Conservation (phyloP, 2,329 filamentous ascomycete genomes). For the Sclerotiophoma versabilis region DNA sequence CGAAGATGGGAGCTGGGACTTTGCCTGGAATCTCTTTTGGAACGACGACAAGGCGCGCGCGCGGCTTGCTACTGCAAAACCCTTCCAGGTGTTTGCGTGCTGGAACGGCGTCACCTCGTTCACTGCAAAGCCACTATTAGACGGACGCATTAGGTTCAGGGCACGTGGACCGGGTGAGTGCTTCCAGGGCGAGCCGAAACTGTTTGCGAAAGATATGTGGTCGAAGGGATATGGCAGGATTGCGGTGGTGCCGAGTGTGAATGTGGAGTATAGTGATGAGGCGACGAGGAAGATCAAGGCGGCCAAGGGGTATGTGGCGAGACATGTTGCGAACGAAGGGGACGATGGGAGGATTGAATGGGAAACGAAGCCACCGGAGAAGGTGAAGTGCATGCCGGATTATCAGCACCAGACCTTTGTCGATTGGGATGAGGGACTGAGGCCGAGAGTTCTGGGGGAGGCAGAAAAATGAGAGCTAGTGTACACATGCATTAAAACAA, state of each 20-base stretch:
- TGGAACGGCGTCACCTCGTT: constrained; percentile 66
- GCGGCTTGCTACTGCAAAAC: constrained; percentile 49
- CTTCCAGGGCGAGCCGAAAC: constrained; percentile 61
- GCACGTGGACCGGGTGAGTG: constrained; percentile 55
- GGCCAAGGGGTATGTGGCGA: constrained; percentile 58
- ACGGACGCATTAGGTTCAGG: constrained; percentile 57
- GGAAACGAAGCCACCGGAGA: constrained; percentile 53
- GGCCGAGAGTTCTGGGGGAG: not conserved
- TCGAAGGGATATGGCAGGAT: constrained; percentile 54
- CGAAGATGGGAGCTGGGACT: constrained; percentile 56
- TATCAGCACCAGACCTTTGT: constrained; percentile 22
- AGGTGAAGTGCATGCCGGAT: constrained; percentile 58
- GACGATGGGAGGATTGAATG: constrained; percentile 52
- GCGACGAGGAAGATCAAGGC: constrained; percentile 57
- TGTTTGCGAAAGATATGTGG: constrained; percentile 66
- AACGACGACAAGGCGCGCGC: constrained; percentile 51
- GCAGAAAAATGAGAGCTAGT: not conserved
- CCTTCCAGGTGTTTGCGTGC: constrained; percentile 67
- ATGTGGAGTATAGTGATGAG: constrained; percentile 62
- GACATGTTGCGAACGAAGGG: constrained; percentile 42
- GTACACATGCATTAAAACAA: too few relatives aligned
- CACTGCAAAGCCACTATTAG: constrained; percentile 57
- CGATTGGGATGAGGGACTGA: constrained; percentile 19
- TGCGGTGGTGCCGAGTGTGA: constrained; percentile 64
- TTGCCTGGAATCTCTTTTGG: constrained; percentile 54